phyloP scores from a whole-genome alignment of 2,329 filamentous ascomycete species.

The Simplicillium aogashimaense region DNA sequence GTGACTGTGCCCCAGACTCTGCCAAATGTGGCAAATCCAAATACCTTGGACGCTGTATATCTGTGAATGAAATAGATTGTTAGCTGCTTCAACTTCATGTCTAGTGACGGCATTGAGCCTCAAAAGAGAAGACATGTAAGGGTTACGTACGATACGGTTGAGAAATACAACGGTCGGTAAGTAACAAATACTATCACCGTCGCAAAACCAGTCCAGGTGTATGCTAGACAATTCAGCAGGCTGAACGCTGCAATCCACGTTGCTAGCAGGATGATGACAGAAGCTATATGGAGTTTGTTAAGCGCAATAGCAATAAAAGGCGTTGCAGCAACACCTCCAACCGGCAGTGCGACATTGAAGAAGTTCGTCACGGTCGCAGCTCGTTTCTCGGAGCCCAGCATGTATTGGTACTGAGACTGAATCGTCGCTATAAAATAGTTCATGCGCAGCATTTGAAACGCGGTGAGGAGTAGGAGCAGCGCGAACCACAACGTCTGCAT shows the following conservation, averaged over 20 bases:
- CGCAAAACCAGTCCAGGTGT: constrained; percentile 51
- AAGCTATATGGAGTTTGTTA: constrained; percentile 54
- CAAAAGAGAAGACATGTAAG: background rate
- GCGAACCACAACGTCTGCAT: constrained; percentile 62
- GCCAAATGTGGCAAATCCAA: constrained; percentile 71
- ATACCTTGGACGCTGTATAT: constrained; percentile 44
- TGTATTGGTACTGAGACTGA: constrained; percentile 57
- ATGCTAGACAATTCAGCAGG: constrained; percentile 53
- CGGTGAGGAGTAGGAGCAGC: constrained; percentile 56
- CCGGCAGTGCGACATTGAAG: constrained; percentile 43
- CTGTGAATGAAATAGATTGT: background rate
- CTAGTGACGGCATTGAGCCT: no score
- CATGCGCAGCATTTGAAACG: constrained; percentile 54
- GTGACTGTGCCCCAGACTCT: constrained; percentile 71
- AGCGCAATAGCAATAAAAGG: constrained; percentile 64
- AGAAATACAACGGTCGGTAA: constrained; percentile 69
- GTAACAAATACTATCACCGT: constrained; percentile 62
- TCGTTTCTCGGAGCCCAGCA: constrained; percentile 41
- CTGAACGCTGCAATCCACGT: constrained; percentile 23
- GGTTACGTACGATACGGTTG: constrained; percentile 49
- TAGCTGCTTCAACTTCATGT: accelerated
- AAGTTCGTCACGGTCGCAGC: constrained; percentile 27
- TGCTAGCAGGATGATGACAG: constrained; percentile 21
- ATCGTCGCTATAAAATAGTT: constrained; percentile 64
- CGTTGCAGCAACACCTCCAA: constrained; percentile 59